Percentiles rank a stretch among this genome's conserved stretches.
phyloP scores from a whole-genome alignment of 257 asterid genomes.

The Perilla frutescens region DNA sequence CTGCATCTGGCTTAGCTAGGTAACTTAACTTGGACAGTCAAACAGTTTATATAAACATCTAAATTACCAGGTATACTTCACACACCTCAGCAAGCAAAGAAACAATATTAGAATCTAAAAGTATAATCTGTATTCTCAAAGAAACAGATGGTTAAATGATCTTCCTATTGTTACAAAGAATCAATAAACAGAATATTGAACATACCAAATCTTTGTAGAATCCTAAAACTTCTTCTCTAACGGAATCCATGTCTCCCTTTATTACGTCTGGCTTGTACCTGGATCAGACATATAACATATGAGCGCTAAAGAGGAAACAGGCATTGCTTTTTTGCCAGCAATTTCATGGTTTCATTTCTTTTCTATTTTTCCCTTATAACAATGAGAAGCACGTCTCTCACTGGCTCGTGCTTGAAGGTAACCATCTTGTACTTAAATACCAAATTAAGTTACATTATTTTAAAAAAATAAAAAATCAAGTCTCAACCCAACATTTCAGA shows the following conservation, averaged over 20 bases:
- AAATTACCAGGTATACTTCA: not conserved
- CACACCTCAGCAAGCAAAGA: conserved; percentile 23
- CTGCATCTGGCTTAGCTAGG: not conserved
- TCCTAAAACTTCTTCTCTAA: conserved; percentile 71
- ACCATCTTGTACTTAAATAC: not conserved
- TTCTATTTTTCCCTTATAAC: not conserved
- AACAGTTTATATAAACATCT: not conserved
- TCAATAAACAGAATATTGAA: conserved; percentile 14
- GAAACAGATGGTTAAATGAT: conserved; percentile 3
- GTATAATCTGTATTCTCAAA: conserved; percentile 4
- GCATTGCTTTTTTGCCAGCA: not conserved
- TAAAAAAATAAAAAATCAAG: not conserved
- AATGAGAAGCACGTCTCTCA: not conserved
- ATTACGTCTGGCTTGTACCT: conserved; percentile 88
- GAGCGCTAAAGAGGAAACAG: not conserved
- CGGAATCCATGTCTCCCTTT: conserved; percentile 95
- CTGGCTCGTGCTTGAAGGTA: conserved; percentile 1
- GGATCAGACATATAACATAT: conserved; percentile 32
- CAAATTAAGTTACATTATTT: not conserved
- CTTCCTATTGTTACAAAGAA: not conserved
- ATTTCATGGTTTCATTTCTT: not conserved
- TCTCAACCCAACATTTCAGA: conserved; percentile 1
- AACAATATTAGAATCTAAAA: conserved; percentile 26
- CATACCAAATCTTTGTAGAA: conserved; percentile 68
- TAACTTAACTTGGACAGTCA: conserved; percentile 12